Evolutionary conservation across 2,329 filamentous ascomycete genomes (phyloP), one percentile per base, ranked within the genome.

Genomic region (Alternaria sp.): DNA sequence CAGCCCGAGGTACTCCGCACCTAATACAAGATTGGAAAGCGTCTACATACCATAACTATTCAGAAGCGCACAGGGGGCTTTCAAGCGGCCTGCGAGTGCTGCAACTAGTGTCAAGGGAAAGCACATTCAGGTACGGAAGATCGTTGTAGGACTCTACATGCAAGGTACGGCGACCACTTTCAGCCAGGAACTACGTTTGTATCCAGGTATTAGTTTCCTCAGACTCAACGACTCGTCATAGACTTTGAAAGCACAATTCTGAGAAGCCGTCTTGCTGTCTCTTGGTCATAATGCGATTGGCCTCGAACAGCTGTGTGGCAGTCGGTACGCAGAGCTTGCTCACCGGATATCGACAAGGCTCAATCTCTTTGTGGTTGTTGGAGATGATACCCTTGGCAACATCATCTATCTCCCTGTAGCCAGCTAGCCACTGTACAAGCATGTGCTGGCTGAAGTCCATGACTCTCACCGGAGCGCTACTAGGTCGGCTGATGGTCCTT

Each of bases 1-100:
- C 49, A 54, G 36, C 56, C 42, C 49, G 51, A 54, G 36, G 22
- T 42, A 48, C 51, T 54, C 51, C 42, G 28, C 56, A 39, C 34
- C 32, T 59, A 39, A 38, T 20, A 36, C 36, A 54, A 47, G 9
- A n/a, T 30, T n/a, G 32, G 38, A 42, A 22, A 38, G 39, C 48
- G 16, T 55, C 22, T 43, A 26, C 36, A 7, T 41, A 41, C 36
- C 18, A 12, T 51, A 22, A 30, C 22, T 30, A 41, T 30, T n/a
- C 34, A 41, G 36, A 26, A 51, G 36, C 18, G 39, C 24, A 38
- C 24, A 26, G 49, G 49, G 14, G 9, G 26, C 30, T 16, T 7
- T 42, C 20, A 32, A 49, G 30, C 32, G 20, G 46, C 20, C 9
- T n/a, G 20, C 20, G 11, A 49, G 46, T 49, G 20, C 30, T 34